Conservation (phyloP, 257 asterid genomes). For the Rauvolfia tetraphylla region DNA sequence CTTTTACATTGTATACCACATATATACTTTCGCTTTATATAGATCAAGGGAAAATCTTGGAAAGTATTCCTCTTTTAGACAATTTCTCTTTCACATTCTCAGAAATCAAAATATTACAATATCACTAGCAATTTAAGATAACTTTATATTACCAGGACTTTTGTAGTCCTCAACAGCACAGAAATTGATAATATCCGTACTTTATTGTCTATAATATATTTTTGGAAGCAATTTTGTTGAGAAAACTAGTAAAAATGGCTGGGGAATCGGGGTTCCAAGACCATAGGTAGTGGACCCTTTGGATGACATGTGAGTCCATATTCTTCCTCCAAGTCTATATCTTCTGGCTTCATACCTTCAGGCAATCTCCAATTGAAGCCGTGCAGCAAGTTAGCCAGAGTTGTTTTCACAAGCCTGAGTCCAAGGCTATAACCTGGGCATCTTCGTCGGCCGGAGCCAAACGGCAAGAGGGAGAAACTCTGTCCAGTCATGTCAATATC, state of each 20-base stretch:
- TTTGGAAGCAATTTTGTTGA: neutral
- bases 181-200: neutral
- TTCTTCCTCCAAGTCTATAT: conserved; percentile 8
- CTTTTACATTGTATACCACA: too few species aligned
- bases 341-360: neutral
- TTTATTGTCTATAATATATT: too few species aligned
- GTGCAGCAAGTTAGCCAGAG: neutral
- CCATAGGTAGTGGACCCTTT: neutral
- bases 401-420: neutral
- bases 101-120: neutral
- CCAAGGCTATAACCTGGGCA: conserved; percentile 1
- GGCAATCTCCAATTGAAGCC: neutral
- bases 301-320: conserved; percentile 2
- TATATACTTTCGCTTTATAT: too few species aligned
- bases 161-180: neutral
- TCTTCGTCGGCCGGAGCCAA: neutral
- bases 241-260: neutral
- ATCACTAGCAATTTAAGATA: too few species aligned
- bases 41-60: too few species aligned
- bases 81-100: neutral
- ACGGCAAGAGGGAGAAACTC: conserved; percentile 1
- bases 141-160: neutral
- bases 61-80: too few species aligned
- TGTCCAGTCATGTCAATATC: neutral
- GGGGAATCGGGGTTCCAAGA: neutral